These are phyloP conservation scores for Moricandia arvensis DNA, from an alignment of 345 rosid species.

Conservation along the genomic window DNA sequence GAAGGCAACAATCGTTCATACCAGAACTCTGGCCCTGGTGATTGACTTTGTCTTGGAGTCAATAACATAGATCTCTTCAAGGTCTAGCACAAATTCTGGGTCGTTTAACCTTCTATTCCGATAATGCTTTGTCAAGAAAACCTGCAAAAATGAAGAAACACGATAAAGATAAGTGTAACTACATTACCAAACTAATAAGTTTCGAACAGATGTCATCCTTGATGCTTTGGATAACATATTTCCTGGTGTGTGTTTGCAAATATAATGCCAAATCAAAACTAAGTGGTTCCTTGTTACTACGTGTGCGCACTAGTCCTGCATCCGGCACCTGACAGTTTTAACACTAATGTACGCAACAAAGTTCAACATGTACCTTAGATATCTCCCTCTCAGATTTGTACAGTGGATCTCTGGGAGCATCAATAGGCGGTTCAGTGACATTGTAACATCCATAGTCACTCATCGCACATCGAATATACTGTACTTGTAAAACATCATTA, in stretches of 20 bases:
- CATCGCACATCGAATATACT: constrained; percentile 86
- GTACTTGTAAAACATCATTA: constrained; percentile 26
- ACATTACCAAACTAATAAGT: not conserved
- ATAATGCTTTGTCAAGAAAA: constrained; percentile 84
- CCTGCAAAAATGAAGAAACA: constrained; percentile 42
- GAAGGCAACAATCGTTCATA: constrained; percentile 32
- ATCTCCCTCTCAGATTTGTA: constrained; percentile 77
- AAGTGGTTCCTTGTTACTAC: constrained; percentile 21
- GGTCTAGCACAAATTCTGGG: constrained; percentile 84
- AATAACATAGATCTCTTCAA: constrained; percentile 91
- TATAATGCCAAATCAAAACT: not conserved
- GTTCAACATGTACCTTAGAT: too few species aligned
- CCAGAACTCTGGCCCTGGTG: constrained; percentile 89
- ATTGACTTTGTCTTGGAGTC: constrained; percentile 89
- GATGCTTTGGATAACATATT: constrained; percentile 1
- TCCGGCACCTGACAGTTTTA: too few species aligned
- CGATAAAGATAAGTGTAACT: not conserved
- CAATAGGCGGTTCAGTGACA: constrained; percentile 89
- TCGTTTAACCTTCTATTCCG: constrained; percentile 73
- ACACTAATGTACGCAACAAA: too few species aligned
- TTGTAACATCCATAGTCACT: constrained; percentile 85
- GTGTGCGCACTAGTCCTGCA: too few species aligned
- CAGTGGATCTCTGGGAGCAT: constrained; percentile 86
- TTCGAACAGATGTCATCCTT: not conserved
- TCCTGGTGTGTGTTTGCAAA: not conserved